A percentile compares a stretch with the other conserved stretches of the same genome.
Evolutionary conservation across 2,329 filamentous ascomycete genomes (phyloP).

Genomic region (Claviceps spartinae): DNA sequence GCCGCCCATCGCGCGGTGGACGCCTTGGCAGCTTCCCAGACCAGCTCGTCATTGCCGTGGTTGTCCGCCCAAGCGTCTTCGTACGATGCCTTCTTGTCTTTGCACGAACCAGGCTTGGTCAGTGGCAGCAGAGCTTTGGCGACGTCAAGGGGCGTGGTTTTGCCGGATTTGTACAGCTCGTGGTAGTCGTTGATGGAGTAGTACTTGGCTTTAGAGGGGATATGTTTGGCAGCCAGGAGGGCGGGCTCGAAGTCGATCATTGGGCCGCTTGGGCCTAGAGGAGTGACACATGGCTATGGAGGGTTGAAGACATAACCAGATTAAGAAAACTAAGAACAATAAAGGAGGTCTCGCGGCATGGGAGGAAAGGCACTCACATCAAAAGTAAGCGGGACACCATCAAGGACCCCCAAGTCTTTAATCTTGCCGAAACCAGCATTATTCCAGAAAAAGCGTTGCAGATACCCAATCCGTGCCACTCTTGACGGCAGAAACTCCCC

Average conservation of each 20-base stretch:
- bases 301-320: neutral
- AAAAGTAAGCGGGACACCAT: conserved; percentile 30
- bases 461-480: conserved; percentile 41
- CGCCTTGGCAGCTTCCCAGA: conserved; percentile 53
- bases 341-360: too few relatives aligned
- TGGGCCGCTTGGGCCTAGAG: conserved; percentile 25
- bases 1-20: conserved; percentile 60
- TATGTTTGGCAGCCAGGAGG: conserved; percentile 27
- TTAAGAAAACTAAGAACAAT: too few relatives aligned
- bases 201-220: conserved; percentile 37
- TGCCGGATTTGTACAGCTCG: conserved; percentile 55
- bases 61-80: conserved; percentile 60
- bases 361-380: conserved; percentile 24
- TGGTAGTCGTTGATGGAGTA: conserved; percentile 67
- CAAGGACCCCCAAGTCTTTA: conserved; percentile 32
- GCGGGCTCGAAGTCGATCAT: conserved; percentile 29
- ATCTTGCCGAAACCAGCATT: conserved; percentile 47
- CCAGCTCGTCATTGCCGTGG: conserved; percentile 40
- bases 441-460: conserved; percentile 55
- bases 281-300: conserved; percentile 41
- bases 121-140: conserved; percentile 57
- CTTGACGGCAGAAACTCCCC: conserved; percentile 21
- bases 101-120: conserved; percentile 41
- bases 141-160: conserved; percentile 59
- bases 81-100: conserved; percentile 42